These are phyloP conservation scores for Curvularia eragrostidis DNA, from an alignment of 2,329 filamentous ascomycete species.

Conservation along the genomic window DNA sequence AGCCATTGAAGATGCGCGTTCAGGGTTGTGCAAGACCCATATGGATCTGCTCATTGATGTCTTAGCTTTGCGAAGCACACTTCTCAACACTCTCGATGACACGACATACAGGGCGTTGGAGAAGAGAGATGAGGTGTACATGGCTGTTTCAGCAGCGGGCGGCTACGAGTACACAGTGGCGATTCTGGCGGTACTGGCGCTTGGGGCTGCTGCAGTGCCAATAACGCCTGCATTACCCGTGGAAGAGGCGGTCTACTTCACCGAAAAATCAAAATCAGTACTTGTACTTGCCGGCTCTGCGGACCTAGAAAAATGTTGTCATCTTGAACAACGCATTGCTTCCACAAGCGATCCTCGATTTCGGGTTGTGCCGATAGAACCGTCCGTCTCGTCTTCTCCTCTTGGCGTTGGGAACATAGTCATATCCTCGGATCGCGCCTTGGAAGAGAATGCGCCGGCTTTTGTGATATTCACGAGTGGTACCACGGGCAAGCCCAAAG, in stretches of 20 bases:
- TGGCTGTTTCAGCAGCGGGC: constrained; percentile 55
- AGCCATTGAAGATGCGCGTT: constrained; percentile 52
- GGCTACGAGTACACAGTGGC: constrained; percentile 59
- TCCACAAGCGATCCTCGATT: constrained; percentile 43
- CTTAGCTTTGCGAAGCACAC: constrained; percentile 50
- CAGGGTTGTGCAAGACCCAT: constrained; percentile 49
- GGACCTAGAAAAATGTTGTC: constrained; percentile 41
- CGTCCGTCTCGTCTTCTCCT: constrained; percentile 39
- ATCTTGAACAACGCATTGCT: constrained; percentile 35
- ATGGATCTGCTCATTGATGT: constrained; percentile 55
- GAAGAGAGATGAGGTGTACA: constrained; percentile 51
- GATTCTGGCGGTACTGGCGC: constrained; percentile 56
- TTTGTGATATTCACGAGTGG: constrained; percentile 58
- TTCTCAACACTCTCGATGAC: constrained; percentile 42
- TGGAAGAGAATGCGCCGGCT: constrained; percentile 51
- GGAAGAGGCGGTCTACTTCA: constrained; percentile 56
- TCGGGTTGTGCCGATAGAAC: constrained; percentile 47
- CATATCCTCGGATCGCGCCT: constrained; percentile 51
- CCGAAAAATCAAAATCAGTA: constrained; percentile 49
- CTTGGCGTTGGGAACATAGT: constrained; percentile 46
- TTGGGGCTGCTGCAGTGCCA: constrained; percentile 57
- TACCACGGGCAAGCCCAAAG: constrained; percentile 56
- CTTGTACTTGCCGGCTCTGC: constrained; percentile 50
- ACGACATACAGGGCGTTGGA: constrained; percentile 38
- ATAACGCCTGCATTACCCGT: constrained; percentile 53